phyloP scores from a whole-genome alignment of 345 rosid species.

The Garcia nutans region DNA sequence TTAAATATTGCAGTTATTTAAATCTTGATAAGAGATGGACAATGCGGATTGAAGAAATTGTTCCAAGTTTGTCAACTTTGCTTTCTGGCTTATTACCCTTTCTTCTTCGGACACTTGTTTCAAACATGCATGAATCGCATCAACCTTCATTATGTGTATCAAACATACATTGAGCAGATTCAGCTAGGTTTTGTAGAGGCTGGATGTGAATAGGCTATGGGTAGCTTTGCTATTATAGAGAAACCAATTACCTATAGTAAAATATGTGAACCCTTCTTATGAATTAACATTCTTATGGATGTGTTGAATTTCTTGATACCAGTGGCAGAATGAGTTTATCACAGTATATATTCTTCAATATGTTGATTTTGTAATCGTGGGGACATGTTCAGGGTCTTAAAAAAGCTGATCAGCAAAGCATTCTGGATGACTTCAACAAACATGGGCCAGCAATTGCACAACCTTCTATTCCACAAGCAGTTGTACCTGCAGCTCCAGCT shows the following conservation, averaged over 20 bases:
- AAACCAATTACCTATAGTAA: not conserved
- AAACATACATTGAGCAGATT: not conserved
- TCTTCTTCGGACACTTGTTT: not conserved
- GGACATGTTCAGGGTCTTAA: conserved; percentile 63
- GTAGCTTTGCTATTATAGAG: not conserved
- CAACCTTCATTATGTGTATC: not conserved
- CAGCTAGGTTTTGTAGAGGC: not conserved
- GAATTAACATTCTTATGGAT: not conserved
- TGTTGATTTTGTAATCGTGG: too few species aligned
- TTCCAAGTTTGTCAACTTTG: too few species aligned
- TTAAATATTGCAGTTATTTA: too few species aligned
- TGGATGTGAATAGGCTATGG: not conserved
- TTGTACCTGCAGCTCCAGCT: conserved; percentile 39
- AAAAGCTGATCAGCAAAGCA: conserved; percentile 84
- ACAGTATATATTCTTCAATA: too few species aligned
- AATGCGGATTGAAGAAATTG: too few species aligned
- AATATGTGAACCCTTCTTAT: not conserved
- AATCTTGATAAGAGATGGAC: too few species aligned
- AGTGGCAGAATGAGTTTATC: too few species aligned
- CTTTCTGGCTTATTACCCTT: not conserved
- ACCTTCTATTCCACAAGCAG: conserved; percentile 34
- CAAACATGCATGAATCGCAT: not conserved
- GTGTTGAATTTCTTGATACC: too few species aligned
- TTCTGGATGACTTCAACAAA: conserved; percentile 90
- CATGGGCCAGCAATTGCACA: conserved; percentile 58